phyloP scores from a whole-genome alignment of 768 basidiomycete species.

The Boletus pseudopeckii region DNA sequence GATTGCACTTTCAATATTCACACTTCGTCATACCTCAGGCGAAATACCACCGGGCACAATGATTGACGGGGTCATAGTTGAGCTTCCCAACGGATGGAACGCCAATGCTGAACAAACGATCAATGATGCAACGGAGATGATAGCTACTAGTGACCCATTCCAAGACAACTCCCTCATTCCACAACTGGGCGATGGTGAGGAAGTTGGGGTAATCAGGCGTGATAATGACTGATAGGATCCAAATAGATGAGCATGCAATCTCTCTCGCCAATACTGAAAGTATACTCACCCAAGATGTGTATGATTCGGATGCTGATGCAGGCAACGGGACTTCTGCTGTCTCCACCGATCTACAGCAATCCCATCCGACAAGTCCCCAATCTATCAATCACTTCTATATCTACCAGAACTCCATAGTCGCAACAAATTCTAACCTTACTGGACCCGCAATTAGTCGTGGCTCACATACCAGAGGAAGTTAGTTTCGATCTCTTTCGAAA shows the following conservation, averaged over 20 bases:
- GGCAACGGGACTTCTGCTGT: not conserved
- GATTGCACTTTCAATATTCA: not conserved
- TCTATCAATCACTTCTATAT: not conserved
- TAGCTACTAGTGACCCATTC: conserved; percentile 1
- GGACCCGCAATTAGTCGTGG: not conserved
- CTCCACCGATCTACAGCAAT: not conserved
- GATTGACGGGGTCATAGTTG: not conserved
- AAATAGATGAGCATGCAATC: not conserved
- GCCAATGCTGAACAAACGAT: not conserved
- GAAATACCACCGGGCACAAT: not conserved
- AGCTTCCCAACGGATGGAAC: not conserved
- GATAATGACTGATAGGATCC: not conserved
- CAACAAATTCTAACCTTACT: not conserved
- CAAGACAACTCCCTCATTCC: not conserved
- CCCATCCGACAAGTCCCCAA: not conserved
- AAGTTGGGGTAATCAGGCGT: too few species aligned
- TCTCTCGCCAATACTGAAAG: not conserved
- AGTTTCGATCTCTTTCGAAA: not conserved
- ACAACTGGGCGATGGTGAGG: conserved; percentile 1
- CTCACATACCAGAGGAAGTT: not conserved
- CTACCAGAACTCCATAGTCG: conserved; percentile 3
- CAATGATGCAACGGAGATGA: not conserved
- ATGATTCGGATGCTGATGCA: not conserved
- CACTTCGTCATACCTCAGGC: not conserved
- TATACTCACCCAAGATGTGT: not conserved